Conservation (phyloP, 371 early-diverging fungal genomes). For the Dentiscutata heterogama region DNA sequence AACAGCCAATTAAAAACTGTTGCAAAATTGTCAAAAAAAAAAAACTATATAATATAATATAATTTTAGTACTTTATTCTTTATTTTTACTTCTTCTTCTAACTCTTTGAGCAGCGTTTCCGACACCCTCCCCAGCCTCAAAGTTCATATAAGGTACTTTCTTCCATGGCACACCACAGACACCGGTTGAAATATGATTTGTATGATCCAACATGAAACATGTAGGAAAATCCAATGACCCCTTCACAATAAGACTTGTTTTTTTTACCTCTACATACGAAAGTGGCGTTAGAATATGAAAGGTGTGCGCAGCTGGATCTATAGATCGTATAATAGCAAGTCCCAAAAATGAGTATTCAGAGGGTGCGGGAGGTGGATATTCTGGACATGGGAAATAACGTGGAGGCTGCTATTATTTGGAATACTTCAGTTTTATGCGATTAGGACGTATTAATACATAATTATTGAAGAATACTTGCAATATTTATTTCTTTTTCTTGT, state of each 20-base stretch:
- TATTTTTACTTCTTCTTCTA: conserved; percentile 31
- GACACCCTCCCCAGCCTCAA: conserved; percentile 30
- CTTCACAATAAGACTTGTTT: conserved; percentile 71
- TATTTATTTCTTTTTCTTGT: background rate
- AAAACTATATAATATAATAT: too few species aligned
- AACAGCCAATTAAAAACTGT: too few species aligned
- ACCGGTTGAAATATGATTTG: background rate
- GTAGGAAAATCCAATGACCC: conserved; percentile 40
- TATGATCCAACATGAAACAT: conserved; percentile 38
- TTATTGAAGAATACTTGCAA: too few species aligned
- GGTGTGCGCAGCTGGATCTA: conserved; percentile 67
- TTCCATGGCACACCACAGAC: conserved; percentile 38
- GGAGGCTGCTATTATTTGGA: conserved; percentile 50
- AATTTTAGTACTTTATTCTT: background rate
- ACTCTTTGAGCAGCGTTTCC: conserved; percentile 24
- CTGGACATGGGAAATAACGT: conserved; percentile 63
- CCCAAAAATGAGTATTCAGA: conserved; percentile 71
- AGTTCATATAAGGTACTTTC: conserved; percentile 29
- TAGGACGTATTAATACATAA: too few species aligned
- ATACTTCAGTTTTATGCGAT: too few species aligned
- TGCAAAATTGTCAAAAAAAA: too few species aligned
- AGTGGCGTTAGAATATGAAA: conserved; percentile 77
- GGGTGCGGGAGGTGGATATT: conserved; percentile 63
- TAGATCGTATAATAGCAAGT: conserved; percentile 76
- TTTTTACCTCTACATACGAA: conserved; percentile 55